These are phyloP conservation scores for Apiospora marii DNA, from an alignment of 2,329 filamentous ascomycete genomes.

Conservation along the genomic window DNA sequence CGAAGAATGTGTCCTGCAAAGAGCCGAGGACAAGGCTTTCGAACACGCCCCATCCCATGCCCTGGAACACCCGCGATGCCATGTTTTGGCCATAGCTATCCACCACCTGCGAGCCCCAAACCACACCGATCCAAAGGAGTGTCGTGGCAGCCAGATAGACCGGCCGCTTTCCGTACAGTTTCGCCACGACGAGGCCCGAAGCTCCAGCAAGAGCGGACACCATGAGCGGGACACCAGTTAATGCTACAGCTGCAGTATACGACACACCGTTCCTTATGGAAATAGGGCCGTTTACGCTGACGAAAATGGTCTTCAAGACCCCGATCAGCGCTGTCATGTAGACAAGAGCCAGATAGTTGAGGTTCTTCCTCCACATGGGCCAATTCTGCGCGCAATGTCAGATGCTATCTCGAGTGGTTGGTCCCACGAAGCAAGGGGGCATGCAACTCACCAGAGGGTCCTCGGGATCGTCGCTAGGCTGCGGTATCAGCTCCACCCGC, in stretches of 20 bases:
- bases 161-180: conserved; percentile 60
- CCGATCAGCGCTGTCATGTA: conserved; percentile 55
- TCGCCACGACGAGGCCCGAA: conserved; percentile 50
- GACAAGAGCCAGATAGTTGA: conserved; percentile 57
- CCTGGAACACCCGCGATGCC: conserved; percentile 61
- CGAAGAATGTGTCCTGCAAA: conserved; percentile 65
- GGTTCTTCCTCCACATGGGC: conserved; percentile 61
- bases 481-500: conserved; percentile 58
- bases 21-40: conserved; percentile 61
- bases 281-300: conserved; percentile 56
- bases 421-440: background rate
- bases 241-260: conserved; percentile 55
- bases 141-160: conserved; percentile 58
- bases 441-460: conserved; percentile 61
- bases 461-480: conserved; percentile 61
- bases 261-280: conserved; percentile 52
- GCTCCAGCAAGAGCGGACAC: conserved; percentile 56
- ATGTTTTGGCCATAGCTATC: conserved; percentile 55
- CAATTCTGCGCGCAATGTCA: conserved; percentile 55
- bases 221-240: conserved; percentile 62
- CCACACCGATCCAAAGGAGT: conserved; percentile 55
- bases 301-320: conserved; percentile 62
- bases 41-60: conserved; percentile 66
- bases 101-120: conserved; percentile 57
- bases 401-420: background rate